A percentile compares a stretch with the other conserved stretches of the same genome.
phyloP scores from a whole-genome alignment of 495 filamentous ascomycete species.

The Sporormia fimetaria region DNA sequence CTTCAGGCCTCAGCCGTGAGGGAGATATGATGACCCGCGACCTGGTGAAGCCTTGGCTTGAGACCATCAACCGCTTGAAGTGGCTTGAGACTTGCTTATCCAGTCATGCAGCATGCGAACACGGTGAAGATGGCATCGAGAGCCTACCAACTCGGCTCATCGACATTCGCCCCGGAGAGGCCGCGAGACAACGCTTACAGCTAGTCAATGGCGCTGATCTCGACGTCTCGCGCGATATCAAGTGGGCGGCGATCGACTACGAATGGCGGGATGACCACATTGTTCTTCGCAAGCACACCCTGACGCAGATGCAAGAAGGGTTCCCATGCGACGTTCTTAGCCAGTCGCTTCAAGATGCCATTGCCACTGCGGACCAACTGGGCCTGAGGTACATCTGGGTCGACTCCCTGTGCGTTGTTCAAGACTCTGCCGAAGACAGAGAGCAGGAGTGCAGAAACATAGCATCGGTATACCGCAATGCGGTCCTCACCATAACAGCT shows the following conservation, averaged over 20 bases:
- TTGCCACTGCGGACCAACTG: constrained; percentile 6
- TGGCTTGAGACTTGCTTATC: constrained; percentile 20
- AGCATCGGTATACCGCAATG: constrained; percentile 21
- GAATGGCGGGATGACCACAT: constrained; percentile 6
- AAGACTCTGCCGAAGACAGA: constrained; percentile 21
- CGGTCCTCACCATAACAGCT: constrained; percentile 17
- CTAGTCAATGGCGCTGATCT: constrained; percentile 12
- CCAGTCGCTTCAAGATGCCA: constrained; percentile 10
- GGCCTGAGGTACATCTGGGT: constrained; percentile 23
- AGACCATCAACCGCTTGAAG: constrained; percentile 1
- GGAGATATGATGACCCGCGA: neutral
- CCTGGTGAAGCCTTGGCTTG: neutral
- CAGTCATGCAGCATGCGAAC: constrained; percentile 10
- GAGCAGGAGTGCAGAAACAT: constrained; percentile 12
- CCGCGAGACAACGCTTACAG: constrained; percentile 1
- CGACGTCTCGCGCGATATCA: neutral
- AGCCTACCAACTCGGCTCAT: constrained; percentile 19
- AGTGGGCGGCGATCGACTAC: constrained; percentile 15
- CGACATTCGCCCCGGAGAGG: constrained; percentile 5
- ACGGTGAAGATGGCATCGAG: neutral
- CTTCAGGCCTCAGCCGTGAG: neutral
- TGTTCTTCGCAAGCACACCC: constrained; percentile 3
- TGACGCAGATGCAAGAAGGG: constrained; percentile 1
- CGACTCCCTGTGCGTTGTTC: constrained; percentile 21
- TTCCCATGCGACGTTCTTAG: constrained; percentile 6